Percentiles rank a stretch among this genome's conserved stretches.
These are phyloP conservation scores for Oryza glaberrima DNA, from an alignment of 176 grass and related monocot species.

Conservation along the genomic window DNA sequence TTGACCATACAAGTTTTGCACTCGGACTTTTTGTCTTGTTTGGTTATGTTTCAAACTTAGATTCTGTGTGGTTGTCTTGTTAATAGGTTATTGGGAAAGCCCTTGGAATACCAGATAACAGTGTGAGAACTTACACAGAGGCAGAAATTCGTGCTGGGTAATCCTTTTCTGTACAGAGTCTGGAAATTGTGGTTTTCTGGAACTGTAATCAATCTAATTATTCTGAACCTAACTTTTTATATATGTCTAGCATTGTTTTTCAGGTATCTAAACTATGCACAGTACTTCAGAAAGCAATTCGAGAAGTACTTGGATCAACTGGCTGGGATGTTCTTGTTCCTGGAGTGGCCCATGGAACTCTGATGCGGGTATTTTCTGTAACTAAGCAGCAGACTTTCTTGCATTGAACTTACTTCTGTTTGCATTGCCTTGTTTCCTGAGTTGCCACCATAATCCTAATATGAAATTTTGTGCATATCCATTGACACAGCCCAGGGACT, in stretches of 20 bases:
- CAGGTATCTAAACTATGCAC: slow-evolving; percentile 95
- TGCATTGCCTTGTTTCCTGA: slow-evolving; percentile 4
- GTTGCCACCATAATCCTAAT: background rate
- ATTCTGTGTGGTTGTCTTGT: slow-evolving; percentile 22
- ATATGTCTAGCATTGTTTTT: slow-evolving; percentile 77
- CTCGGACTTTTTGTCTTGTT: slow-evolving; percentile 8
- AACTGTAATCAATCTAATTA: slow-evolving; percentile 18
- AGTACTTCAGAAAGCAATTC: slow-evolving; percentile 73
- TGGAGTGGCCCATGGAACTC: slow-evolving; percentile 72
- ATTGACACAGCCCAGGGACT: no score
- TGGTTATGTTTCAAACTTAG: background rate
- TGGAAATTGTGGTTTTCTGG: background rate
- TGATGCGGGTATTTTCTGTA: slow-evolving; percentile 66
- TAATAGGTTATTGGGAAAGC: slow-evolving; percentile 81
- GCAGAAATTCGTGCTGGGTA: slow-evolving; percentile 99
- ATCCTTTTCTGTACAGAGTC: slow-evolving; percentile 25
- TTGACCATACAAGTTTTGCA: slow-evolving; percentile 3
- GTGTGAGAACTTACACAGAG: slow-evolving; percentile 87
- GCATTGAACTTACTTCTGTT: background rate
- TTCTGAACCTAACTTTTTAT: slow-evolving; percentile 49
- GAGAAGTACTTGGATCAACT: slow-evolving; percentile 64
- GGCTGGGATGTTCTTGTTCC: slow-evolving; percentile 98
- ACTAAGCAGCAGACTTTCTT: background rate
- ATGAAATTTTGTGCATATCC: background rate
- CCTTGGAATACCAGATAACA: slow-evolving; percentile 94